Base-by-base conservation (phyloP, 768 basidiomycete species). In the Psilocybe azurescens region DNA sequence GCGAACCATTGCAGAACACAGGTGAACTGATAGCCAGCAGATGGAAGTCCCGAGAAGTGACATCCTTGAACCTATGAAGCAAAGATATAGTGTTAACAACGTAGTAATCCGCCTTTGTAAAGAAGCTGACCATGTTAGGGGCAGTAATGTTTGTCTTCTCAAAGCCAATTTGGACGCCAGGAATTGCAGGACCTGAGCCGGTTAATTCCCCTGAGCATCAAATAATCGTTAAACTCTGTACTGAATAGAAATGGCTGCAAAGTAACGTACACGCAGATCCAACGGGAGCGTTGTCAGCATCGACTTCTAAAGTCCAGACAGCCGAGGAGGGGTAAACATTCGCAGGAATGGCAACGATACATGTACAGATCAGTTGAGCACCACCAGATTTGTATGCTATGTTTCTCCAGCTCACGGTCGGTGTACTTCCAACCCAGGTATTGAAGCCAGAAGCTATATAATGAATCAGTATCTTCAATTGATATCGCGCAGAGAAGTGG, bases 1-100 rank as follows among this genome's bases (percentile, higher is more conserved):
- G 16, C 30, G 33, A 53, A 53, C 52, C 52, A 53, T 53, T 53
- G 52, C 20, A 53, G 52, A 14, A 53, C 52, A 14, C n/a, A 3
- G 8, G 52, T 36, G 33, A 36, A 53, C 8, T 8, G n/a, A 16
- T 53, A 53, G 0, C 52, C 52, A 5, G 33, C 7, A 24, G 52
- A 16, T 33, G 52, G 52, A 36, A 53, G 33, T 0, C 52, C 52
- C 4, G 52, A 39, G 33, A 53, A 53, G 32, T 53, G 52, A 20
- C 52, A 53, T 18, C 52, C 52, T 53, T 53, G 7, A 33, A 33
- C 13, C 52, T 53, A 33, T 5, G 3, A 44, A 36, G 11, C 1
- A 36, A 36, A 36, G 11, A 1, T 0, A 33, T 4, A 36, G 11
- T 2, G 24, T 24, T 24, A 24, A 24, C 24, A 36, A 36, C 33